Conservation (phyloP, 2,329 filamentous ascomycete species). For the Cladosporium sp. region DNA sequence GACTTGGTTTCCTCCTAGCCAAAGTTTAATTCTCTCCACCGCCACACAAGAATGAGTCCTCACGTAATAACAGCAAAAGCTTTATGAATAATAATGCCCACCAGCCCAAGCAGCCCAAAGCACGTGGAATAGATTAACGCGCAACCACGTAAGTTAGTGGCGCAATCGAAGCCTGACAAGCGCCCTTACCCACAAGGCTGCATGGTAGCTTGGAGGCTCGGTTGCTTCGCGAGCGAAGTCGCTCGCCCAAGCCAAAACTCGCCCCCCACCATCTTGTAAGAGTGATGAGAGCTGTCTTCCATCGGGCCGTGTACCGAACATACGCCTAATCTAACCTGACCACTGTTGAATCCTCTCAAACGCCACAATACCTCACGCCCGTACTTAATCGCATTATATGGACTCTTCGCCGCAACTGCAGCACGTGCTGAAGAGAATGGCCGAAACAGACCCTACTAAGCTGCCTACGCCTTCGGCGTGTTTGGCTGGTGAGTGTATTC, state of each 20-base stretch:
- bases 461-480: conserved; percentile 68
- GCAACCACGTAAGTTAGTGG: not conserved
- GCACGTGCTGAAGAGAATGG: conserved; percentile 32
- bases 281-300: not conserved
- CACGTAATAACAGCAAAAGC: not conserved
- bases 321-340: not conserved
- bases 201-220: not conserved
- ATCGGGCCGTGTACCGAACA: not conserved
- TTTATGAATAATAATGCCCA: not conserved
- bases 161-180: not conserved
- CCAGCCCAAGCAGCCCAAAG: not conserved
- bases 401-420: conserved; percentile 34
- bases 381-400: conserved; percentile 23
- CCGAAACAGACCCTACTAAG: conserved; percentile 30
- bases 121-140: not conserved
- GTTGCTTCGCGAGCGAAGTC: not conserved
- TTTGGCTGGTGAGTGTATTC: conserved; percentile 55
- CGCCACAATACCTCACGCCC: not conserved
- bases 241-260: not conserved
- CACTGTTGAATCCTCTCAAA: not conserved
- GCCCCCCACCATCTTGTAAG: not conserved
- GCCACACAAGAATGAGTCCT: not conserved
- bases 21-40: not conserved
- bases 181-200: conserved; percentile 2
- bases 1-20: not conserved